These are phyloP conservation scores for Stenocarpella maydis DNA, from an alignment of 2,329 filamentous ascomycete species.

Conservation along the genomic window DNA sequence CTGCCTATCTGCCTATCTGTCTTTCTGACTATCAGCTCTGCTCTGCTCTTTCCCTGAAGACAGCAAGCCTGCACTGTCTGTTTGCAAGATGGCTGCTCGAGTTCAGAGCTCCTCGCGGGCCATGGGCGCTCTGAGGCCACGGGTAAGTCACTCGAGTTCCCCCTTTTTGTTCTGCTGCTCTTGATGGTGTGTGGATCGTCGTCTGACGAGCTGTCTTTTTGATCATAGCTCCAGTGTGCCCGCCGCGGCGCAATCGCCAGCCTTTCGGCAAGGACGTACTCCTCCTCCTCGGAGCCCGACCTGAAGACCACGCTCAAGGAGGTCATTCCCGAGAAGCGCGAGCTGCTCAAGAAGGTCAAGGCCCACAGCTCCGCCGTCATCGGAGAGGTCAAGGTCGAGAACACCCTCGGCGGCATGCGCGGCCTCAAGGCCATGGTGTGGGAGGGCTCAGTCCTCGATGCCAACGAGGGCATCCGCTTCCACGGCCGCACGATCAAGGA, in stretches of 20 bases:
- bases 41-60: neutral
- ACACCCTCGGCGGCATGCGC: slow-evolving; percentile 95
- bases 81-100: slow-evolving; percentile 29
- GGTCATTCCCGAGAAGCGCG: slow-evolving; percentile 89
- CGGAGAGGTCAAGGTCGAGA: slow-evolving; percentile 92
- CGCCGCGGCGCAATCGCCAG: slow-evolving; percentile 37
- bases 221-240: slow-evolving; percentile 42
- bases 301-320: slow-evolving; percentile 87
- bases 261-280: slow-evolving; percentile 65
- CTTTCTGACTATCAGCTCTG: neutral
- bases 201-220: neutral
- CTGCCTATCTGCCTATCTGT: too few species aligned
- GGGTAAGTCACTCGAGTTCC: slow-evolving; percentile 17
- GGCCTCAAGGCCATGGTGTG: slow-evolving; percentile 98
- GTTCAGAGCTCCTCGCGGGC: slow-evolving; percentile 32
- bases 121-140: slow-evolving; percentile 14
- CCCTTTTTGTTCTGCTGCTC: neutral
- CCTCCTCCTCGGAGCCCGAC: slow-evolving; percentile 81
- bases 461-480: slow-evolving; percentile 97
- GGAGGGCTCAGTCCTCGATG: slow-evolving; percentile 97
- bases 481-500: slow-evolving; percentile 98
- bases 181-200: neutral
- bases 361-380: slow-evolving; percentile 81
- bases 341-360: slow-evolving; percentile 94
- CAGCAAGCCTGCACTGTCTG: neutral